Evolutionary conservation across 495 filamentous ascomycete species (phyloP).

Genomic region (Neurospora sp.): DNA sequence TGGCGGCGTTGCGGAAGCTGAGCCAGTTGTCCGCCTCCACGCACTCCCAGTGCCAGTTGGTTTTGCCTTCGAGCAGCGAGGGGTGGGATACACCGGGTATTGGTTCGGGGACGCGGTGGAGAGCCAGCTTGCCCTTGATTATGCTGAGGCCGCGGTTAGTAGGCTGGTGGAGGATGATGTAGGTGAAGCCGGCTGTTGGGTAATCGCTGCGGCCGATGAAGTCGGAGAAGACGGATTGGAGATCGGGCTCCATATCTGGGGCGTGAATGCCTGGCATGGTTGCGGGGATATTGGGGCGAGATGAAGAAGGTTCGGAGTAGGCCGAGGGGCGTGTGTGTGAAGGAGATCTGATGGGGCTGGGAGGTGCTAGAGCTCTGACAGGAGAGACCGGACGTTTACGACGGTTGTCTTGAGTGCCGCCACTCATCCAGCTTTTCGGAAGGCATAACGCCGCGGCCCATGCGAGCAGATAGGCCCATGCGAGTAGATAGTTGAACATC

Average conservation of each 20-base stretch:
- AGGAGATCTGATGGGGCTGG: background rate
- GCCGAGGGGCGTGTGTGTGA: background rate
- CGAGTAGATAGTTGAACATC: background rate
- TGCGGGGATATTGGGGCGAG: background rate
- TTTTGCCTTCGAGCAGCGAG: background rate
- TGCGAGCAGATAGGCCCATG: background rate
- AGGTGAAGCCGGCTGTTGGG: background rate
- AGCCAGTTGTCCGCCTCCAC: background rate
- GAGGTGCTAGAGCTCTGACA: background rate
- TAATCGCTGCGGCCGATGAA: background rate
- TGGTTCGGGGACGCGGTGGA: background rate
- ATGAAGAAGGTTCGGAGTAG: background rate
- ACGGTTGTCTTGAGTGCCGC: background rate
- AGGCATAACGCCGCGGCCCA: too few species aligned
- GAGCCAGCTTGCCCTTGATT: background rate
- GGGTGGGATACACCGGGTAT: background rate
- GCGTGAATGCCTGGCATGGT: background rate
- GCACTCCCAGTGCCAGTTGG: background rate
- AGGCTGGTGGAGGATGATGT: background rate
- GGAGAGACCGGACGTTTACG: background rate
- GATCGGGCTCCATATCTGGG: background rate
- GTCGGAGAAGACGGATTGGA: background rate
- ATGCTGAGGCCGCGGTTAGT: background rate
- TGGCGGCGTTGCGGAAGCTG: background rate
- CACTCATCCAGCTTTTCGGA: background rate